Evolutionary conservation across 78 protist genomes (phyloP).

Genomic region (Cyanophora paradoxa): DNA sequence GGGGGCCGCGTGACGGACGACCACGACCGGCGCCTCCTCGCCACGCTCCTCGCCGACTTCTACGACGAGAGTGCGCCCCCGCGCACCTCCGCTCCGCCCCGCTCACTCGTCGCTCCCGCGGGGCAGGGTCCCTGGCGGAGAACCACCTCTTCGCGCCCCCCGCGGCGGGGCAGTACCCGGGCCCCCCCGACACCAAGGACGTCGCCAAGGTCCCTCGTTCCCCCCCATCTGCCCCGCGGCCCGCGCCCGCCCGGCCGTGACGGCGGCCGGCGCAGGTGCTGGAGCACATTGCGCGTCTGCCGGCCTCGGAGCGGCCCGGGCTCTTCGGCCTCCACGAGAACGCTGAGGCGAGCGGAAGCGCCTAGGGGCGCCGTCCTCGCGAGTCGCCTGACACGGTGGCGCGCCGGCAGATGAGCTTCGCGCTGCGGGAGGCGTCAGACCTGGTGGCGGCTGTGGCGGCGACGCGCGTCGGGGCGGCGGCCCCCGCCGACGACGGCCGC

Average conservation of each 20-base stretch:
- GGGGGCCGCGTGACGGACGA: slow-evolving; percentile 81
- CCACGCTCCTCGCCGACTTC: slow-evolving; percentile 16
- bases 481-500: slow-evolving; percentile 13
- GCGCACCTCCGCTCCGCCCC: too few species aligned
- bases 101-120: slow-evolving; percentile 31
- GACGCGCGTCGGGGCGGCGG: slow-evolving; percentile 35
- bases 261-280: too few species aligned
- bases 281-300: slow-evolving; percentile 16
- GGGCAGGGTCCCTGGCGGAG: slow-evolving; percentile 36
- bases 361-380: too few species aligned
- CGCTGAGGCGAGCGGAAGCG: too few species aligned
- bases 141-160: slow-evolving; percentile 45
- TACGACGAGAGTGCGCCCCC: too few species aligned
- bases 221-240: too few species aligned
- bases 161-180: slow-evolving; percentile 20
- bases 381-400: slow-evolving; percentile 70
- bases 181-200: not conserved
- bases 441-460: slow-evolving; percentile 54
- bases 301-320: slow-evolving; percentile 41
- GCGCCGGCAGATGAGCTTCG: slow-evolving; percentile 53
- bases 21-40: slow-evolving; percentile 39
- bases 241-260: too few species aligned
- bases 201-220: too few species aligned
- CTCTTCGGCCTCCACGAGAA: slow-evolving; percentile 79
- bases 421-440: slow-evolving; percentile 34